Evolutionary conservation across 257 asterid species (phyloP), one percentile per base, ranked within the genome.

Genomic region (Nicotiana knightiana): DNA sequence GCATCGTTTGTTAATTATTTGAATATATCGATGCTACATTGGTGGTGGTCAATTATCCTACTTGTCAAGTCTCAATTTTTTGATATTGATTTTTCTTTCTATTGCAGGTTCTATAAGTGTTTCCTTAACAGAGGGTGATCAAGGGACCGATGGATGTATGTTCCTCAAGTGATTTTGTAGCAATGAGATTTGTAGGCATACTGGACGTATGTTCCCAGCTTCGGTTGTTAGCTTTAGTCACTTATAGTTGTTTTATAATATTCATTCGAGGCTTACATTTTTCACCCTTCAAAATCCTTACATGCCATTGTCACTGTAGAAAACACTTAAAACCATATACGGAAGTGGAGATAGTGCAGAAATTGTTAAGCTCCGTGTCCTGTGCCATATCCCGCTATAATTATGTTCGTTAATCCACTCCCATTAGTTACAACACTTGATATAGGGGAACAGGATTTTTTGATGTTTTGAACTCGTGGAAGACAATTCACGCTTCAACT

Each of bases 161-260:
- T 67, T 48, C 61, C 54, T 87, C 81, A 43, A 82, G 91, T 90
- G 89, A 88, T 87, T 73, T 86, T 82, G 83, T 84, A 87, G 91
- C 88, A 37, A 65, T 83, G 89, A 86, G 82, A 86, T 89, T 89
- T 90, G 89, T 81, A 86, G 80, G 85, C 84, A 86, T 61, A 80
- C 77, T 80, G 81, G 88, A 87, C 85, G 75, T 64, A 11, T 58
- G 81, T 86, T 87, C 76, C 62, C 87, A 82, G 82, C 79, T 84
- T 17, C 66, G 51, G 9, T 70, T 84, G 61, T 81, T 87, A 81
- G 91, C 85, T 46, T 39, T 85, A 53, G 86, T 67, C 83, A 24
- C 67, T 32, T 67, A 71, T 73, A 67, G 85, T 84, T 86, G 84
- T 79, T 37, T 83, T 82, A 81, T 82, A 77, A 83, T 87, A 83